Evolutionary conservation across 805 yeast species (phyloP).

Genomic region (Metschnikowia shivogae): DNA sequence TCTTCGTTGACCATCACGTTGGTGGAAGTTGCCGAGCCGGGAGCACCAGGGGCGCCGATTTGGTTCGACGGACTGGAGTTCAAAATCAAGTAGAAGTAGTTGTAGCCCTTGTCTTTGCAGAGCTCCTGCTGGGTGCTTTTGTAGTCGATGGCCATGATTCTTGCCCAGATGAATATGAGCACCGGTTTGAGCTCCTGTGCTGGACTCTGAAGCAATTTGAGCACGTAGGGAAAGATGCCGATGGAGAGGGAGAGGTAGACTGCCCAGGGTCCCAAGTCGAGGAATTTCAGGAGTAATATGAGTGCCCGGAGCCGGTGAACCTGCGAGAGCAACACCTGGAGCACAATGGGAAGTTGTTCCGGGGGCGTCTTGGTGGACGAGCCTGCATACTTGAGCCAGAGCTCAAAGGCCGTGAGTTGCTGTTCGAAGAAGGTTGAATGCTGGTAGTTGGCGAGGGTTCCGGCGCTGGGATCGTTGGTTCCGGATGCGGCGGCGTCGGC

Average conservation of each 20-base stretch:
- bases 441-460: slow-evolving; percentile 53
- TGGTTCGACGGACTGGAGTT: slow-evolving; percentile 38
- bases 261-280: slow-evolving; percentile 97
- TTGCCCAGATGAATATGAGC: slow-evolving; percentile 93
- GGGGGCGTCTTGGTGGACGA: slow-evolving; percentile 83
- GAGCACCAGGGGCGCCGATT: slow-evolving; percentile 30
- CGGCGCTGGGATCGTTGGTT: neutral
- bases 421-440: slow-evolving; percentile 95
- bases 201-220: slow-evolving; percentile 86
- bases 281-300: slow-evolving; percentile 73
- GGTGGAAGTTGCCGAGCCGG: slow-evolving; percentile 21
- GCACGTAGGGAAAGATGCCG: slow-evolving; percentile 93
- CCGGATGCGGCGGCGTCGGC: neutral
- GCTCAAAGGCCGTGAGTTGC: slow-evolving; percentile 91
- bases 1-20: slow-evolving; percentile 57
- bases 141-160: slow-evolving; percentile 94
- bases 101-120: slow-evolving; percentile 84
- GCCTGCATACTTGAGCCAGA: slow-evolving; percentile 87
- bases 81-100: slow-evolving; percentile 78
- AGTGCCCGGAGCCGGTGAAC: slow-evolving; percentile 90
- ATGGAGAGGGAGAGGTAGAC: slow-evolving; percentile 88
- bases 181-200: slow-evolving; percentile 95
- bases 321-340: slow-evolving; percentile 90
- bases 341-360: slow-evolving; percentile 88
- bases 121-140: slow-evolving; percentile 87